Conservation (phyloP, 306 rosid genomes). For the Cucurbita argyrosperma region DNA sequence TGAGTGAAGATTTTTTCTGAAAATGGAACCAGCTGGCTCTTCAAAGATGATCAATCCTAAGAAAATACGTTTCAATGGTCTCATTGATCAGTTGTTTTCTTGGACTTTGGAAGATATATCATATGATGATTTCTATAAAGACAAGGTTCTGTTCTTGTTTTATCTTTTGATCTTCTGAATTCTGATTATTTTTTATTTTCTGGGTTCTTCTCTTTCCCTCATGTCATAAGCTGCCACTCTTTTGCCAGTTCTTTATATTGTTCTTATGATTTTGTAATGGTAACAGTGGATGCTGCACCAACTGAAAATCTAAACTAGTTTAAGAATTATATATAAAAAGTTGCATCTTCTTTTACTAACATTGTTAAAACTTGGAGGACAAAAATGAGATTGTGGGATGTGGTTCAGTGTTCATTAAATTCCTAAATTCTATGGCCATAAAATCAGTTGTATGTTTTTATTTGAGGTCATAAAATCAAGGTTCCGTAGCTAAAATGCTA, state of each 20-base stretch:
- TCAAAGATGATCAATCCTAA: neutral
- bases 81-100: slow-evolving; percentile 20
- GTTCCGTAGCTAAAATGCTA: neutral
- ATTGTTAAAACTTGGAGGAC: neutral
- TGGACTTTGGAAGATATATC: slow-evolving; percentile 36
- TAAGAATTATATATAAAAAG: neutral
- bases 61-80: neutral
- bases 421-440: neutral
- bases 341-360: neutral
- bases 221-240: neutral
- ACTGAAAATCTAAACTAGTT: neutral
- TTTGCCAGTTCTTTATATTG: neutral
- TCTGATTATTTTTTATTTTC: neutral
- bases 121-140: slow-evolving; percentile 18
- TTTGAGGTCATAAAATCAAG: neutral
- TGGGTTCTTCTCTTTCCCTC: neutral
- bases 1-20: neutral
- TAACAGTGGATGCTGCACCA: neutral
- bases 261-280: neutral
- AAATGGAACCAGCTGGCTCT: neutral
- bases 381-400: neutral
- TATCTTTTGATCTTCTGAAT: neutral
- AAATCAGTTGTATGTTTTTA: neutral
- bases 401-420: neutral
- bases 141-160: slow-evolving; percentile 15